A percentile compares a stretch with the other conserved stretches of the same genome.
Conservation (phyloP, 139 green algal species). For the Volvox africanus region DNA sequence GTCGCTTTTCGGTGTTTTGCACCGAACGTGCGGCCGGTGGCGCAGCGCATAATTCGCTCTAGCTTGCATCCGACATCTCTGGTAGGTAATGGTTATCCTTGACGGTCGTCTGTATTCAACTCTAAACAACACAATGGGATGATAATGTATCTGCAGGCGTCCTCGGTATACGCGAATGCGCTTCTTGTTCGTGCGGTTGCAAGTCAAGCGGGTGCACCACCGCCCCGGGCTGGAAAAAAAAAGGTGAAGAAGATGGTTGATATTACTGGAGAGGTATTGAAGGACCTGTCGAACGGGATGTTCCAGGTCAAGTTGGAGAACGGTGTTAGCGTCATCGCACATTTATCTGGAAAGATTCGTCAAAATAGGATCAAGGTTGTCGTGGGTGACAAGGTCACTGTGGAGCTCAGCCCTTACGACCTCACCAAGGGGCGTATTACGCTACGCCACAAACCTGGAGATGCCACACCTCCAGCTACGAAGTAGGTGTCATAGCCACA, state of each 20-base stretch:
- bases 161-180: not conserved
- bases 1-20: not conserved
- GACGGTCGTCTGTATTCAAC: not conserved
- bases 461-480: not conserved
- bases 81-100: not conserved
- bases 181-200: slow-evolving; percentile 3
- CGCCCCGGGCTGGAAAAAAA: slow-evolving; percentile 41
- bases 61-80: slow-evolving; percentile 9
- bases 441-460: slow-evolving; percentile 56
- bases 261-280: slow-evolving; percentile 59
- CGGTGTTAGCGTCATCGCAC: slow-evolving; percentile 73
- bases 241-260: slow-evolving; percentile 65
- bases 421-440: slow-evolving; percentile 65
- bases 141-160: not conserved
- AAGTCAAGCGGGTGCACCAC: slow-evolving; percentile 5
- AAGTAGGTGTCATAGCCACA: not conserved
- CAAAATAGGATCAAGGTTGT: slow-evolving; percentile 83
- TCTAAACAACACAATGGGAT: not conserved
- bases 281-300: slow-evolving; percentile 70
- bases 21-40: slow-evolving; percentile 29
- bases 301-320: slow-evolving; percentile 76
- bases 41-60: not conserved
- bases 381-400: slow-evolving; percentile 73
- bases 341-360: slow-evolving; percentile 81
- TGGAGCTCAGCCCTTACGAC: slow-evolving; percentile 68